These are phyloP conservation scores for Kwoniella mangroviensis DNA, from an alignment of 768 basidiomycete genomes.

Conservation along the genomic window DNA sequence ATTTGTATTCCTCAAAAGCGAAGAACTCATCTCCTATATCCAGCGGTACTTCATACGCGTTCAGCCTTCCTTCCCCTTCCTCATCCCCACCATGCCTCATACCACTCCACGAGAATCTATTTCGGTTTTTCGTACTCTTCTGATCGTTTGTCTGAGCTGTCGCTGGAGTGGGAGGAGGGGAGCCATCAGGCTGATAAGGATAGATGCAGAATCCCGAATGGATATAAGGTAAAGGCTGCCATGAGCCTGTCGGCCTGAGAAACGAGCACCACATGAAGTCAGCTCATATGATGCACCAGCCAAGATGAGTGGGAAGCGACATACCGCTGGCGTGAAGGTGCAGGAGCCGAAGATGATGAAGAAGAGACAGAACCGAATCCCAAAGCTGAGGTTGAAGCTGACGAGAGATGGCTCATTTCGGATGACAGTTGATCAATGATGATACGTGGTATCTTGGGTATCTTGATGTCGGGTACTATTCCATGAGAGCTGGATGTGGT, in stretches of 20 bases:
- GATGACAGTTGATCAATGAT: neutral
- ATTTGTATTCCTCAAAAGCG: slow-evolving; percentile 87
- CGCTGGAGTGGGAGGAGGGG: slow-evolving; percentile 60
- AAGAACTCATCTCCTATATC: slow-evolving; percentile 97
- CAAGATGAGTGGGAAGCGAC: neutral
- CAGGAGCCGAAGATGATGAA: neutral
- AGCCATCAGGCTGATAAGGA: slow-evolving; percentile 65
- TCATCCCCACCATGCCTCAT: slow-evolving; percentile 8
- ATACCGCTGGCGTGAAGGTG: slow-evolving; percentile 5
- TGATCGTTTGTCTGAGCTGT: slow-evolving; percentile 19
- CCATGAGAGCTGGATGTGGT: neutral
- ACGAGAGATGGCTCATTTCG: neutral
- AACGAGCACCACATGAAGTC: neutral
- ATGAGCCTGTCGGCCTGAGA: slow-evolving; percentile 46
- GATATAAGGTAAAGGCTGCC: slow-evolving; percentile 72
- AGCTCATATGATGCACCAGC: neutral
- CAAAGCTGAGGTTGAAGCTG: neutral
- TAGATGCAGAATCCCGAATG: slow-evolving; percentile 92
- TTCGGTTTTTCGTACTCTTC: slow-evolving; percentile 15
- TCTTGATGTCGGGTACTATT: neutral
- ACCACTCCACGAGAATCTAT: slow-evolving; percentile 43
- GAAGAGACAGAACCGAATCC: neutral
- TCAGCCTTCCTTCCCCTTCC: slow-evolving; percentile 26
- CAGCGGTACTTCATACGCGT: slow-evolving; percentile 61
- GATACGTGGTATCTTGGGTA: neutral